A percentile compares a stretch with the other conserved stretches of the same genome.
Evolutionary conservation across 768 basidiomycete genomes (phyloP).

Genomic region (Lactifluus subvellereus): DNA sequence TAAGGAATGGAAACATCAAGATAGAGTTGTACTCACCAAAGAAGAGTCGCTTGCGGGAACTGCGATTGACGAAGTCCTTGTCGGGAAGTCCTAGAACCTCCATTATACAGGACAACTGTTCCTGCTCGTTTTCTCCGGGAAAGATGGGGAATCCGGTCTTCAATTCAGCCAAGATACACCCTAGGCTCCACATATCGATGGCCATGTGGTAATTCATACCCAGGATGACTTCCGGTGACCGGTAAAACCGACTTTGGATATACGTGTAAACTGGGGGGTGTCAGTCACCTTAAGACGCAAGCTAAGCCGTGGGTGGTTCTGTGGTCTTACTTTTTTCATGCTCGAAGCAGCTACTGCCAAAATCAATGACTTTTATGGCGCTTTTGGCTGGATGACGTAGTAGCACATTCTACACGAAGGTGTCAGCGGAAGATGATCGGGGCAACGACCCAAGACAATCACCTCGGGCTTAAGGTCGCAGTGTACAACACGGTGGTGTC

Average conservation of each 20-base stretch:
- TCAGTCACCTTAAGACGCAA: slow-evolving; percentile 3
- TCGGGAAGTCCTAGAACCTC: slow-evolving; percentile 96
- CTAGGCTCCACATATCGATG: slow-evolving; percentile 99
- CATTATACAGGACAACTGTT: slow-evolving; percentile 98
- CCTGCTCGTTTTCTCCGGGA: slow-evolving; percentile 98
- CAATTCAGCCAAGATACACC: slow-evolving; percentile 95
- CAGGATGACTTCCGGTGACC: slow-evolving; percentile 98
- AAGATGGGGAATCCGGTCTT: slow-evolving; percentile 98
- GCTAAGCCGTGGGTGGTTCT: background rate
- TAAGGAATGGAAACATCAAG: background rate
- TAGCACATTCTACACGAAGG: slow-evolving; percentile 70
- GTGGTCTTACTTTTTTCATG: slow-evolving; percentile 87
- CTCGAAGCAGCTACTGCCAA: slow-evolving; percentile 97
- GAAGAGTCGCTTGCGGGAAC: slow-evolving; percentile 90
- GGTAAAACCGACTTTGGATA: slow-evolving; percentile 99
- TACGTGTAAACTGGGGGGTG: slow-evolving; percentile 84
- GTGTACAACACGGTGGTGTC: slow-evolving; percentile 96
- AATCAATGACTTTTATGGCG: slow-evolving; percentile 97
- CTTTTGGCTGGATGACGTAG: slow-evolving; percentile 93
- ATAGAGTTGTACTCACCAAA: slow-evolving; percentile 59
- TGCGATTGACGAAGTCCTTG: slow-evolving; percentile 89
- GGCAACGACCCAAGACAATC: slow-evolving; percentile 1
- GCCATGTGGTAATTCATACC: slow-evolving; percentile 99
- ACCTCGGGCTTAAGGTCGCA: slow-evolving; percentile 99
- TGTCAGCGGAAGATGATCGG: slow-evolving; percentile 9